Evolutionary conservation across 441 rosid genomes (phyloP), one percentile per base, ranked within the genome.

Genomic region (Rhodomyrtus psidioides): DNA sequence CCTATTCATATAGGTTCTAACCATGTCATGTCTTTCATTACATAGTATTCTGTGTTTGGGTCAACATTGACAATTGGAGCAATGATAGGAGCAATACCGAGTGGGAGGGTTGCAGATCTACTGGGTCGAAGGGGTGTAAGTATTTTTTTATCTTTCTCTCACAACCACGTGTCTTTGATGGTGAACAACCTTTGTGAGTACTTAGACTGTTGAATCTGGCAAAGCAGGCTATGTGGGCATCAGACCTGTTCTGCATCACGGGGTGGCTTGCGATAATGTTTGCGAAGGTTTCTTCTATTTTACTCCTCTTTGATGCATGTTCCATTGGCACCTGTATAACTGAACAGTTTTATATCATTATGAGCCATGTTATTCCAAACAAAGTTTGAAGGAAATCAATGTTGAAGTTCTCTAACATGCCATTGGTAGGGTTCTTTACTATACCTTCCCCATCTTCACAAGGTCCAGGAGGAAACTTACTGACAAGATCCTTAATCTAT

Each of bases 241-340:
- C 90, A n/a, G 79, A 85, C 53, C 3, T 87, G 7, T 54, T 88
- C 56, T 91, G 86, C 91, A 84, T 89, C 34, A 8, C 44, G 14
- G 92, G 93, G 39, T 91, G 93, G 93, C 87, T 90, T 86, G 84
- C 88, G 0, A 89, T 89, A n/a, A 88, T 85, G 55, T 85, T 89
- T 34, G 51, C 92, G 0, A 62, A 90, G 90, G 93, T 90, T 85
- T 85, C 13, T 54, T 39, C 16, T 46, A 70, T 75, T 55, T 85
- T 39, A 62, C 49, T 58, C 21, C 54, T 74, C 23, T 54, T 21
- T 74, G 76, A 53, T 30, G 14, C 27, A 54, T 57, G 4, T 27
- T n/a, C 28, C 42, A 24, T 55, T 55, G 16, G 19, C 24, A n/a
- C 12, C 17, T 55, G 58, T 19, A 15, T 13, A 30, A 82, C 42